Evolutionary conservation across 176 grass and related monocot genomes (phyloP).

Genomic region (Panicum miliaceum): DNA sequence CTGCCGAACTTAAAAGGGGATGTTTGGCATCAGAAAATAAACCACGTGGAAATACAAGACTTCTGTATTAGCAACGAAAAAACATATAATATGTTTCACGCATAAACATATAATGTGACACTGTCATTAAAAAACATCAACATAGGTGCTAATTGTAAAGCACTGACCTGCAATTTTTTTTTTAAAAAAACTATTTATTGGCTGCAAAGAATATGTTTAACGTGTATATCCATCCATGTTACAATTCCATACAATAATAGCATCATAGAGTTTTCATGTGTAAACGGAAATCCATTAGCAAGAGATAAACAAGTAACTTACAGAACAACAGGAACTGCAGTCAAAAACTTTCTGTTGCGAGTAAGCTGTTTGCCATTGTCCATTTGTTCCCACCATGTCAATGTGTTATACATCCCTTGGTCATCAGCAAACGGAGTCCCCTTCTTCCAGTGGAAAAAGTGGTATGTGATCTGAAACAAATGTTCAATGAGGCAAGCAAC

Average conservation of each 20-base stretch:
- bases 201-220: not conserved
- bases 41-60: not conserved
- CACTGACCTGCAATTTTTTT: not conserved
- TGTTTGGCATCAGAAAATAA: not conserved
- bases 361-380: slow-evolving; percentile 94
- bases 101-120: not conserved
- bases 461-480: slow-evolving; percentile 84
- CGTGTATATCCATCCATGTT: not conserved
- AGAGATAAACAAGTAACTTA: slow-evolving; percentile 47
- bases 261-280: not conserved
- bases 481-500: slow-evolving; percentile 7
- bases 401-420: slow-evolving; percentile 78
- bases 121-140: not conserved
- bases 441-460: slow-evolving; percentile 98
- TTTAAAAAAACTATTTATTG: not conserved
- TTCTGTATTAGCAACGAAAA: not conserved
- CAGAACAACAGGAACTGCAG: slow-evolving; percentile 81
- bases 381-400: slow-evolving; percentile 98
- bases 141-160: not conserved
- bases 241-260: not conserved
- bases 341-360: slow-evolving; percentile 85
- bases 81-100: no score
- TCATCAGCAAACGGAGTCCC: slow-evolving; percentile 92
- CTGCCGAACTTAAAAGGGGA: slow-evolving; percentile 22
- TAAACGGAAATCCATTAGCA: not conserved